Evolutionary conservation across 2,329 filamentous ascomycete genomes (phyloP).

Genomic region (Aureobasidium melanogenum): DNA sequence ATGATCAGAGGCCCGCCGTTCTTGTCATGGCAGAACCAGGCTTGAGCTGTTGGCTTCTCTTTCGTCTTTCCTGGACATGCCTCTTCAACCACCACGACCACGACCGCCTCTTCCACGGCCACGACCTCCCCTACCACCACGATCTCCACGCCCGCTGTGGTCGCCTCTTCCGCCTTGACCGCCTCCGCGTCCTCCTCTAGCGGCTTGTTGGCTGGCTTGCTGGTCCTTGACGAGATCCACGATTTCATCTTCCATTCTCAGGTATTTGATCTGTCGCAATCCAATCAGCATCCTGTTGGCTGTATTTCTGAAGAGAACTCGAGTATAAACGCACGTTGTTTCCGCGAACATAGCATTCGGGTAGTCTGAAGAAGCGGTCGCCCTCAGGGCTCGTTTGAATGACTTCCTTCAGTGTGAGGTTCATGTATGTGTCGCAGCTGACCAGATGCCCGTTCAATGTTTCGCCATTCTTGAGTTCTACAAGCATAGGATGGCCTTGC

Average conservation of each 20-base stretch:
- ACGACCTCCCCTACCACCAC: constrained; percentile 50
- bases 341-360: constrained; percentile 92
- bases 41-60: not conserved
- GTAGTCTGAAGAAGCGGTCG: constrained; percentile 83
- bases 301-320: not conserved
- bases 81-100: constrained; percentile 29
- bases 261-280: constrained; percentile 78
- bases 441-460: constrained; percentile 94
- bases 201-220: constrained; percentile 59
- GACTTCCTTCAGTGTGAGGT: constrained; percentile 92
- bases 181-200: constrained; percentile 53
- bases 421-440: constrained; percentile 99
- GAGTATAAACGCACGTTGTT: constrained; percentile 65
- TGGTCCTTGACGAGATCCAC: constrained; percentile 90
- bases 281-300: not conserved
- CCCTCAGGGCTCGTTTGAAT: constrained; percentile 93
- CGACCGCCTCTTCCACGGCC: constrained; percentile 44
- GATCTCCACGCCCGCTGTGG: constrained; percentile 43
- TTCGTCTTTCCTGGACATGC: not conserved
- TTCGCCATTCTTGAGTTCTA: constrained; percentile 95
- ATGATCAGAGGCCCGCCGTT: not conserved
- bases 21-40: not conserved
- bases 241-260: constrained; percentile 92
- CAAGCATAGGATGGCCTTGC: constrained; percentile 95
- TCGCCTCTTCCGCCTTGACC: constrained; percentile 46